phyloP scores from a whole-genome alignment of 1,284 basidiomycete species.

The Tylopilus sp. region DNA sequence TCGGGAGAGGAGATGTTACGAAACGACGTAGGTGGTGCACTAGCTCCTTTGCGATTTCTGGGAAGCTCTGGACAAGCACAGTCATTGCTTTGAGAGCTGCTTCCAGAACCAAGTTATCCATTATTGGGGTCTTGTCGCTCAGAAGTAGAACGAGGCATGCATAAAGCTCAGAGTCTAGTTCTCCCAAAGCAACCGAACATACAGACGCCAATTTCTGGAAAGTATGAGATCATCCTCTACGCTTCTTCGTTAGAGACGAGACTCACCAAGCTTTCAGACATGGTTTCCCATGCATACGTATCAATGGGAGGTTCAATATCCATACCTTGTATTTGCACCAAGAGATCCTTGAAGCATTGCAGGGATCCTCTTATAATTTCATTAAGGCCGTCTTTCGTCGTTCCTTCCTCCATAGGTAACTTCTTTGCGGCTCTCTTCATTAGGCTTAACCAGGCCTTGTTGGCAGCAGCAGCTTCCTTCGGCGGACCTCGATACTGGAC shows the following conservation, averaged over 20 bases:
- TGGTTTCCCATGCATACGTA: slow-evolving; percentile 83
- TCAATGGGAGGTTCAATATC: slow-evolving; percentile 70
- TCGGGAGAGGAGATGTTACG: slow-evolving; percentile 80
- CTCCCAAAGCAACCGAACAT: slow-evolving; percentile 69
- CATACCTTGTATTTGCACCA: slow-evolving; percentile 74
- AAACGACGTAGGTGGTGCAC: slow-evolving; percentile 82
- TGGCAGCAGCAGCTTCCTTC: slow-evolving; percentile 73
- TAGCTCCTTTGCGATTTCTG: slow-evolving; percentile 72
- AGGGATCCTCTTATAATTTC: slow-evolving; percentile 55
- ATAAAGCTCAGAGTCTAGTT: slow-evolving; percentile 68
- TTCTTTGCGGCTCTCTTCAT: slow-evolving; percentile 49
- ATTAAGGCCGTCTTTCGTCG: slow-evolving; percentile 43
- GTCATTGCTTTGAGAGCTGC: slow-evolving; percentile 79
- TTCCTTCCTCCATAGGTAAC: slow-evolving; percentile 32
- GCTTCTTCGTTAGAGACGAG: not conserved
- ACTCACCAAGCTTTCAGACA: slow-evolving; percentile 73
- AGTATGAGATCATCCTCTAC: not conserved
- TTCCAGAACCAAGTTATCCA: slow-evolving; percentile 78
- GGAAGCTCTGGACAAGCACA: slow-evolving; percentile 81
- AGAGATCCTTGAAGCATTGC: slow-evolving; percentile 69
- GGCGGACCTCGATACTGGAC: slow-evolving; percentile 35
- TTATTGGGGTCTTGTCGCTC: slow-evolving; percentile 76
- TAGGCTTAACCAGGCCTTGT: slow-evolving; percentile 71
- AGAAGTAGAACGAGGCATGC: slow-evolving; percentile 71
- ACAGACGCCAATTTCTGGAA: slow-evolving; percentile 84